Conservation (phyloP, 2,329 filamentous ascomycete species). For the Xylariales sp. region DNA sequence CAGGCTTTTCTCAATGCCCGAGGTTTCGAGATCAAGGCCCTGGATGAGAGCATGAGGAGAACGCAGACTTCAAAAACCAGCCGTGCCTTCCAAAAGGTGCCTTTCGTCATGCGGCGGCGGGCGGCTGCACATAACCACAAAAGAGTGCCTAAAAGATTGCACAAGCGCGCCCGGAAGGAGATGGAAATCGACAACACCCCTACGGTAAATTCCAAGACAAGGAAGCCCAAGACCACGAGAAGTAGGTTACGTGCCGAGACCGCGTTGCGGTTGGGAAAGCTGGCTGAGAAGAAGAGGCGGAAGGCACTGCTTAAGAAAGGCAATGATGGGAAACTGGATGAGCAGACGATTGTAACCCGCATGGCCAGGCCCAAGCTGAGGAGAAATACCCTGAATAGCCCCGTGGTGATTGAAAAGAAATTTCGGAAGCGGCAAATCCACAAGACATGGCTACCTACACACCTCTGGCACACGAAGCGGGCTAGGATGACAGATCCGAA, state of each 20-base stretch:
- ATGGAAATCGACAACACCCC: conserved; percentile 92
- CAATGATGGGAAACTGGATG: conserved; percentile 25
- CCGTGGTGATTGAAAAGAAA: conserved; percentile 52
- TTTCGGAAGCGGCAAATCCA: conserved; percentile 81
- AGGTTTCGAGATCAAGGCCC: conserved; percentile 81
- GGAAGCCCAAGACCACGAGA: conserved; percentile 56
- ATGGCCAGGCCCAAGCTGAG: conserved; percentile 61
- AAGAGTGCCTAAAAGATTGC: conserved; percentile 74
- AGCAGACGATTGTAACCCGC: conserved; percentile 32
- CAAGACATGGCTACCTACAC: conserved; percentile 94
- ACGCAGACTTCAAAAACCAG: conserved; percentile 60
- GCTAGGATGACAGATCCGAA: conserved; percentile 80
- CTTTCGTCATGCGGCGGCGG: conserved; percentile 74
- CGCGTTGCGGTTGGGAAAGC: conserved; percentile 62
- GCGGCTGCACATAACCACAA: conserved; percentile 96
- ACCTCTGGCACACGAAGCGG: conserved; percentile 89
- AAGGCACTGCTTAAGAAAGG: conserved; percentile 27
- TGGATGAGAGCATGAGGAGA: conserved; percentile 76
- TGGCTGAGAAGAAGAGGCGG: conserved; percentile 51
- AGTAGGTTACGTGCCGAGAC: conserved; percentile 68
- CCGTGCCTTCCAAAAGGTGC: conserved; percentile 87
- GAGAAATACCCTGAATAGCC: conserved; percentile 62
- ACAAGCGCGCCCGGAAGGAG: conserved; percentile 63
- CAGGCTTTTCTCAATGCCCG: conserved; percentile 79
- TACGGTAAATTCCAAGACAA: conserved; percentile 60